Evolutionary conservation across 495 filamentous ascomycete species (phyloP).

Genomic region (Penicillium silybi): DNA sequence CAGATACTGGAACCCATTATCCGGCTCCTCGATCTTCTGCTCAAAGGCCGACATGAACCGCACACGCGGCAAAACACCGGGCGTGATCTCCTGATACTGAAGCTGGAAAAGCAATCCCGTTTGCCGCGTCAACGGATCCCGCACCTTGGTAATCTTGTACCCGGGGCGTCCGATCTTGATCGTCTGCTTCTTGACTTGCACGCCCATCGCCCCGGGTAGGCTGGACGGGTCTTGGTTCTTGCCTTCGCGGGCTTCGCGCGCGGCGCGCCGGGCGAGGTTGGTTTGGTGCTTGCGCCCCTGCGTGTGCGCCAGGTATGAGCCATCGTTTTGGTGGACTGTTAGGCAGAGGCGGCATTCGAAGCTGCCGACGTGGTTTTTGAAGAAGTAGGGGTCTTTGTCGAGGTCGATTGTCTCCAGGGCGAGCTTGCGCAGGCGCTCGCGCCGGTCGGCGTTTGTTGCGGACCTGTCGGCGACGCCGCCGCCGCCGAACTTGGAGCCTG

Average conservation of each 20-base stretch:
- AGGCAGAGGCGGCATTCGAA: slow-evolving; percentile 98
- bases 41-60: slow-evolving; percentile 97
- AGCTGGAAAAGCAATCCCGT: slow-evolving; percentile 90
- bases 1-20: slow-evolving; percentile 91
- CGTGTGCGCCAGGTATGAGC: slow-evolving; percentile 97
- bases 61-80: slow-evolving; percentile 71
- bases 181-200: slow-evolving; percentile 81
- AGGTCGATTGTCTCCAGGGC: slow-evolving; percentile 98
- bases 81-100: slow-evolving; percentile 87
- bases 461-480: slow-evolving; percentile 92
- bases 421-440: slow-evolving; percentile 95
- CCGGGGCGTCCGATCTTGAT: slow-evolving; percentile 96
- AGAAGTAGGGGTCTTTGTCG: slow-evolving; percentile 99
- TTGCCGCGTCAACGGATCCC: slow-evolving; percentile 87
- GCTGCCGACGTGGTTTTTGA: slow-evolving; percentile 98
- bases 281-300: slow-evolving; percentile 99
- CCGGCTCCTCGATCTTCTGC: slow-evolving; percentile 92
- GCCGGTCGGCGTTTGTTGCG: slow-evolving; percentile 92
- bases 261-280: slow-evolving; percentile 94
- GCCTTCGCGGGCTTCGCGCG: slow-evolving; percentile 86
- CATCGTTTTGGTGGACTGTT: slow-evolving; percentile 99
- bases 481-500: slow-evolving; percentile 96
- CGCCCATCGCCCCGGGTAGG: slow-evolving; percentile 67
- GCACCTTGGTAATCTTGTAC: slow-evolving; percentile 95
- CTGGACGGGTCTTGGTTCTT: slow-evolving; percentile 68